phyloP scores from a whole-genome alignment of 202 grass and related monocot genomes.

The Panicum hallii region DNA sequence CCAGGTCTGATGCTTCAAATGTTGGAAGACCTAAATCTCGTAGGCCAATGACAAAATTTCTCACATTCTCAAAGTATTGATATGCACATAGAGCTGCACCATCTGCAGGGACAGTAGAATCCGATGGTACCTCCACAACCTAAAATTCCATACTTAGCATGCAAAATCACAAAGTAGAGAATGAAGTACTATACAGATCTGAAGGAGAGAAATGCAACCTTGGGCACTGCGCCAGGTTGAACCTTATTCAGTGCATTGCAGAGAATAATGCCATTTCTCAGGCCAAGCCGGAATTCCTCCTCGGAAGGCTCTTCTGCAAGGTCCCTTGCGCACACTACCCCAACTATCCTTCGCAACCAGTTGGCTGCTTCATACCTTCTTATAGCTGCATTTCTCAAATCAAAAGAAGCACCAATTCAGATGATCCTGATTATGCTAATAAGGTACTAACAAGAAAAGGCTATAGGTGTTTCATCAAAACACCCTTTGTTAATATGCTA shows the following conservation, averaged over 20 bases:
- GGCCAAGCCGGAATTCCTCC: constrained; percentile 87
- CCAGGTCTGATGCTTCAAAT: constrained; percentile 92
- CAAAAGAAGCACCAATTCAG: constrained; percentile 33
- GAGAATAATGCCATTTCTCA: constrained; percentile 95
- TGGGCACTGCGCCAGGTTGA: constrained; percentile 69
- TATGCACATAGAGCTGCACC: constrained; percentile 89
- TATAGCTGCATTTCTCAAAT: constrained; percentile 64
- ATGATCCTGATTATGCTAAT: constrained; percentile 2
- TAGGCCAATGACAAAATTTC: constrained; percentile 82
- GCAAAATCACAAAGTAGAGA: constrained; percentile 33
- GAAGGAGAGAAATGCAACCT: constrained; percentile 60
- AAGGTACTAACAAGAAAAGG: constrained; percentile 2
- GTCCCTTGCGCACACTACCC: constrained; percentile 69
- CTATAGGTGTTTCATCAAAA: constrained; percentile 7
- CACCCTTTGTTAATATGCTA: neutral
- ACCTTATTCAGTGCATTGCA: constrained; percentile 97
- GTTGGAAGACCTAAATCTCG: constrained; percentile 90
- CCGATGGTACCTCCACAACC: constrained; percentile 85
- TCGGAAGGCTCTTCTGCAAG: constrained; percentile 85
- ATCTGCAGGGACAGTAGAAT: constrained; percentile 64
- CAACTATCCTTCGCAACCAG: constrained; percentile 81
- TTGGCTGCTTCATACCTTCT: constrained; percentile 87
- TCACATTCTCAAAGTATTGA: constrained; percentile 94
- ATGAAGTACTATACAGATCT: constrained; percentile 10
- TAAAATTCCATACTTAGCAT: constrained; percentile 37